These are phyloP conservation scores for Ichthyophthirius multifiliis DNA, from an alignment of 169 alveolate species.

Conservation along the genomic window DNA sequence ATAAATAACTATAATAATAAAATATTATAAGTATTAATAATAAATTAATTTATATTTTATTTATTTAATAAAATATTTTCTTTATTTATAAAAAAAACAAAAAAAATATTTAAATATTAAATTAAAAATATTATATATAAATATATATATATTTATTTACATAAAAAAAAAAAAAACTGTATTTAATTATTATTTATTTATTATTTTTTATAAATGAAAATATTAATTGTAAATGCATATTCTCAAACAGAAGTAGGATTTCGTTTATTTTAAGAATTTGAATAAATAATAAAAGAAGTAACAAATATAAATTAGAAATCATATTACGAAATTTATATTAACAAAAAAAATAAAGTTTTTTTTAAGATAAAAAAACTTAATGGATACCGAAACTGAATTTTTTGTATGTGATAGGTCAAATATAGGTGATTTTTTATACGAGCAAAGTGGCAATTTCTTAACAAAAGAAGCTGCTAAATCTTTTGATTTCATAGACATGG, in stretches of 20 bases:
- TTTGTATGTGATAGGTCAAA: slow-evolving; percentile 18
- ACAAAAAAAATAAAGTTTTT: background rate
- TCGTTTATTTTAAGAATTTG: slow-evolving; percentile 17
- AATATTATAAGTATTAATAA: no score
- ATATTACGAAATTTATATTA: background rate
- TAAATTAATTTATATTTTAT: no score
- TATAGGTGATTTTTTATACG: slow-evolving; percentile 29
- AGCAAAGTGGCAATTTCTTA: slow-evolving; percentile 15
- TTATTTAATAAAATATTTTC: no score
- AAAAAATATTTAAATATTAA: no score
- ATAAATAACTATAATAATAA: no score
- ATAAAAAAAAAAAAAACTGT: no score
- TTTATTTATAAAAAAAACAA: no score
- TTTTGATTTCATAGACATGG: slow-evolving; percentile 37
- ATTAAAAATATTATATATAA: no score
- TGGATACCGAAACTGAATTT: slow-evolving; percentile 33
- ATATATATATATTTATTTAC: no score
- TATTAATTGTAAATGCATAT: slow-evolving; percentile 33
- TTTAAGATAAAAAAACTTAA: slow-evolving; percentile 18
- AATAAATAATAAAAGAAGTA: slow-evolving; percentile 12
- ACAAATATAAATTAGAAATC: background rate
- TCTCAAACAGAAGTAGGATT: slow-evolving; percentile 1
- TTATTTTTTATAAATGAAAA: no score
- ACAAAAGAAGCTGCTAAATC: slow-evolving; percentile 27
- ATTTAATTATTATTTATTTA: no score